phyloP scores from a whole-genome alignment of 2,329 filamentous ascomycete species.

The Colletotrichum sidae region DNA sequence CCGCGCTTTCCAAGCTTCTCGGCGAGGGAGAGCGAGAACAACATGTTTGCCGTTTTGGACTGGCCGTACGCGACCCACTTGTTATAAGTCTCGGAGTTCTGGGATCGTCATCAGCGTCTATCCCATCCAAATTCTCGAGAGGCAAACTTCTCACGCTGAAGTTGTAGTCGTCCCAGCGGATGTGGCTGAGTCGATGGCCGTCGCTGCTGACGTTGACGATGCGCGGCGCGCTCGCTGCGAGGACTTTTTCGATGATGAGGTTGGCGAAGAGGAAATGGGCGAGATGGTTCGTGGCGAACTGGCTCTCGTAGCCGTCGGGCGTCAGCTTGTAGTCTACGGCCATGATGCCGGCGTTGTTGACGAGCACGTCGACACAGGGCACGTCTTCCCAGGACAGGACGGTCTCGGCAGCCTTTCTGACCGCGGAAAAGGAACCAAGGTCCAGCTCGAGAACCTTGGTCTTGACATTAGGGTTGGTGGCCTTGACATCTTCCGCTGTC shows the following conservation, averaged over 20 bases:
- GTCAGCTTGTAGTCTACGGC: conserved; percentile 48
- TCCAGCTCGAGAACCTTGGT: conserved; percentile 51
- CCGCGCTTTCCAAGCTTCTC: conserved; percentile 29
- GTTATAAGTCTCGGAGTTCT: conserved; percentile 40
- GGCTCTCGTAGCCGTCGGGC: conserved; percentile 55
- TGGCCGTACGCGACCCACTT: conserved; percentile 52
- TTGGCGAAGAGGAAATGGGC: conserved; percentile 60
- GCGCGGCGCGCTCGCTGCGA: conserved; percentile 47
- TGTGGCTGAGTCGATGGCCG: conserved; percentile 43
- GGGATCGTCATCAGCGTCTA: conserved; percentile 10
- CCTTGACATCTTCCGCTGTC: conserved; percentile 49
- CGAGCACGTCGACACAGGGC: conserved; percentile 51
- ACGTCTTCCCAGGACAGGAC: conserved; percentile 48
- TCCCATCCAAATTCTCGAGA: conserved; percentile 37
- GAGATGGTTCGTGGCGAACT: conserved; percentile 59
- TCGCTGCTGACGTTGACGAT: conserved; percentile 56
- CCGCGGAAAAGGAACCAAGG: conserved; percentile 51
- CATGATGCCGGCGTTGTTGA: conserved; percentile 60
- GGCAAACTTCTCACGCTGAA: conserved; percentile 43
- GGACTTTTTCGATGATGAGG: conserved; percentile 55
- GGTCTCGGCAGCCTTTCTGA: conserved; percentile 51
- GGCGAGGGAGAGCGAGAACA: conserved; percentile 20
- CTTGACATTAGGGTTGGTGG: conserved; percentile 46
- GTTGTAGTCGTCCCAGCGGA: conserved; percentile 50
- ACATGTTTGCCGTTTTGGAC: conserved; percentile 51